A percentile compares a stretch with the other conserved stretches of the same genome.
Evolutionary conservation across 2,329 filamentous ascomycete genomes (phyloP).

Genomic region (Nemania sp.): DNA sequence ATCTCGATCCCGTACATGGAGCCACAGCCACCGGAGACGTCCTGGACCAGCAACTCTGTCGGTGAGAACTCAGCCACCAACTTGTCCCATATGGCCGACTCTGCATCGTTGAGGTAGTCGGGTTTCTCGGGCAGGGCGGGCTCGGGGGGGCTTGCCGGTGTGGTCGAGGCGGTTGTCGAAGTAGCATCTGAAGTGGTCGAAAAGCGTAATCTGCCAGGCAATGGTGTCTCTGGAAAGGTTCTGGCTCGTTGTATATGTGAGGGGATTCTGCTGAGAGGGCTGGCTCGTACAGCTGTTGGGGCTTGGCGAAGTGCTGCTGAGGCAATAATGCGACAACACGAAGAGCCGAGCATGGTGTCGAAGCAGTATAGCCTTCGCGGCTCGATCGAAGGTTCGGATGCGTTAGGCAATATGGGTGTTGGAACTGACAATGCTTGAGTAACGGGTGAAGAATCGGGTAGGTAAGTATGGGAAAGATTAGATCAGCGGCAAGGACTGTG

Average conservation of each 20-base stretch:
- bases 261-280: slow-evolving; percentile 7
- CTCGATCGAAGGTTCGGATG: background rate
- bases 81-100: slow-evolving; percentile 62
- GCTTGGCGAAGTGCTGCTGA: slow-evolving; percentile 26
- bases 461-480: background rate
- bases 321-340: slow-evolving; percentile 31
- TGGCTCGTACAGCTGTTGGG: slow-evolving; percentile 19
- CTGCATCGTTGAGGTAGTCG: slow-evolving; percentile 58
- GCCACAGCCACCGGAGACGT: slow-evolving; percentile 82
- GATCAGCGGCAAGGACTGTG: slow-evolving; percentile 10
- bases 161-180: slow-evolving; percentile 23
- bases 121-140: slow-evolving; percentile 47
- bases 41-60: slow-evolving; percentile 66
- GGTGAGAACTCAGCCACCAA: slow-evolving; percentile 56
- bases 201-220: slow-evolving; percentile 24
- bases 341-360: slow-evolving; percentile 32
- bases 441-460: too few relatives aligned
- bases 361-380: background rate
- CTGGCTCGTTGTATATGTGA: slow-evolving; percentile 8
- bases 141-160: slow-evolving; percentile 33
- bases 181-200: slow-evolving; percentile 34
- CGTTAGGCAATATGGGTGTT: background rate
- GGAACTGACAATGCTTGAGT: too few relatives aligned
- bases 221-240: background rate
- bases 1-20: slow-evolving; percentile 88